These are phyloP conservation scores for Acanthamoeba healyi DNA, from an alignment of 208 protist genomes.

Conservation along the genomic window DNA sequence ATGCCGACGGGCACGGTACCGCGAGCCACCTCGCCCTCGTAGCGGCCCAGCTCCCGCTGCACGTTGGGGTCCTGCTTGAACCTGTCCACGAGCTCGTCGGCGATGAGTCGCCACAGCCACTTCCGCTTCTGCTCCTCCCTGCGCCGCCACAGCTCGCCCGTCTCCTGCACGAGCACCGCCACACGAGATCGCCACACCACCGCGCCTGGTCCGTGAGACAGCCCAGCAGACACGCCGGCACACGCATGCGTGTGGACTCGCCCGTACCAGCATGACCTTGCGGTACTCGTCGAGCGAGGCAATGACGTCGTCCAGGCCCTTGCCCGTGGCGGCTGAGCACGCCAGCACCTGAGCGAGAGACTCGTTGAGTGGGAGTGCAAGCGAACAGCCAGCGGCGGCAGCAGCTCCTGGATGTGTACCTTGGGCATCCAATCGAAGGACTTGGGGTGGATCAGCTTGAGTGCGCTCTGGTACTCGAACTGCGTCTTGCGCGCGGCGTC, in stretches of 20 bases:
- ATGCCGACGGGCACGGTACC: conserved; percentile 23
- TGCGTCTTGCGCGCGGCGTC: conserved; percentile 71
- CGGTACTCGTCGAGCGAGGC: background rate
- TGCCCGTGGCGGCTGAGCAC: conserved; percentile 14
- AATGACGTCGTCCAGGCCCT: conserved; percentile 17
- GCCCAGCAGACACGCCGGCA: background rate
- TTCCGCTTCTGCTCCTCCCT: conserved; percentile 46
- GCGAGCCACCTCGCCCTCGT: background rate
- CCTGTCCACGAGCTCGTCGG: conserved; percentile 56
- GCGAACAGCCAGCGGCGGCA: background rate
- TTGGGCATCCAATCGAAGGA: conserved; percentile 25
- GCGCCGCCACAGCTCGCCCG: conserved; percentile 39
- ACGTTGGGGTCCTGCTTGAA: conserved; percentile 65
- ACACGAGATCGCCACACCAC: background rate
- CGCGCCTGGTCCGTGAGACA: background rate
- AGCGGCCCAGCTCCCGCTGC: background rate
- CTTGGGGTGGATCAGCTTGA: conserved; percentile 71
- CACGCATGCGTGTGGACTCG: background rate
- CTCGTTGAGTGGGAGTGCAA: background rate
- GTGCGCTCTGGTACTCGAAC: conserved; percentile 73
- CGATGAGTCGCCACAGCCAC: conserved; percentile 70
- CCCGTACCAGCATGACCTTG: conserved; percentile 8
- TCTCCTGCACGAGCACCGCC: background rate
- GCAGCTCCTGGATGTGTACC: background rate
- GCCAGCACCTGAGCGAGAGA: conserved; percentile 19